Conservation (phyloP, 73 alveolate species). For the Tetrahymena borealis region DNA sequence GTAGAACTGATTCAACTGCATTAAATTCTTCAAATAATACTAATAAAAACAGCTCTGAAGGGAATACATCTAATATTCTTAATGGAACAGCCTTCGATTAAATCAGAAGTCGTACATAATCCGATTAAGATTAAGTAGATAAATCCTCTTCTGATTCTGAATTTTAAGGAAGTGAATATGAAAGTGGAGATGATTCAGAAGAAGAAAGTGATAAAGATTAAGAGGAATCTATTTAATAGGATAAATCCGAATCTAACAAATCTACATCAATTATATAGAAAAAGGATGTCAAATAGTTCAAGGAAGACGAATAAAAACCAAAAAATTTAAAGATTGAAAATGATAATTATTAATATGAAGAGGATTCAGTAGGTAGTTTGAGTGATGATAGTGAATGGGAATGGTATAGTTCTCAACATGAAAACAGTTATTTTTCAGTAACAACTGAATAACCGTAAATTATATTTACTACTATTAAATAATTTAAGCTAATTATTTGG, state of each 20-base stretch:
- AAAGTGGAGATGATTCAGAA: not conserved
- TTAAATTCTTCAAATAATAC: not conserved
- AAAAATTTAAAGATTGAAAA: not conserved
- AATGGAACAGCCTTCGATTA: not conserved
- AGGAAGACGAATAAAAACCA: not conserved
- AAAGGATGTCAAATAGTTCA: not conserved
- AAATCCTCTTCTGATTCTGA: not conserved
- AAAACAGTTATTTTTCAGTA: not conserved
- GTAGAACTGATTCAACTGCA: not conserved
- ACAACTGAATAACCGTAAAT: not conserved
- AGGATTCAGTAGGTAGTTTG: not conserved
- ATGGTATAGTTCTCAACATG: not conserved
- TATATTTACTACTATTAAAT: not conserved
- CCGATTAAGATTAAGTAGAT: not conserved
- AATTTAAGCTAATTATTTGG: no score
- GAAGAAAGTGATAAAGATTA: not conserved
- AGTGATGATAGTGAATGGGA: not conserved
- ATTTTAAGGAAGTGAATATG: not conserved
- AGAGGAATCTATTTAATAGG: not conserved
- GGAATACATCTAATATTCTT: not conserved
- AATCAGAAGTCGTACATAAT: not conserved
- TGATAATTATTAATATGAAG: not conserved
- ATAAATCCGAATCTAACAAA: no score
- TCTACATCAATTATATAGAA: not conserved
- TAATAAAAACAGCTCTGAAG: not conserved